Evolutionary conservation across 192 early-diverging fungal species (phyloP), one percentile per base, ranked within the genome.

Genomic region (Dissophora globulifera): DNA sequence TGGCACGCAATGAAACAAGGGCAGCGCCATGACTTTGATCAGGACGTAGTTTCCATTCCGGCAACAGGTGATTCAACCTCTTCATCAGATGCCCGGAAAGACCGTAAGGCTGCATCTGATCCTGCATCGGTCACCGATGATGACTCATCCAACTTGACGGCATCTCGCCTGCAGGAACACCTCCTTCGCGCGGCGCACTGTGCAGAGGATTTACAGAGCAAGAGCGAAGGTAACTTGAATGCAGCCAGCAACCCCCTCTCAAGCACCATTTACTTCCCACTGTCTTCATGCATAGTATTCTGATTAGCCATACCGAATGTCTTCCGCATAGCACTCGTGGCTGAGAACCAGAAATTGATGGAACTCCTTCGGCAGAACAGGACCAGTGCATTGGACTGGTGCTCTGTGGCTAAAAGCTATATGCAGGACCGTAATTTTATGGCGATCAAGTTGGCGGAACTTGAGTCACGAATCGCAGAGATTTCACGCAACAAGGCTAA

Each of bases 391-490:
- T 31, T 76, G 19, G 57, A 67, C 2, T 76, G 72, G 72, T 67
- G 64, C 15, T 5, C 25, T 2, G 6, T 29, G 9, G 63, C 72
- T 22, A 76, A 76, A 47, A 48, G 17, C 9, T 76, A 67, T 47
- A 33, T 67, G 17, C 72, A 62, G 43, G 63, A 76, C n/a, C 58
- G 72, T 22, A 61, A 62, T 38, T 56, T 55, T 30, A 67, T 76
- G 41, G 30, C 43, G 4, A 9, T 62, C 12, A 49, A 51, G n/a
- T 64, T 76, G 9, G 43, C 51, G 32, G 58, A 76, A 27, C 22
- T 76, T 4, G 63, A 76, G 30, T 29, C 55, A 13, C 50, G 62
- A 3, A 25, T 76, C n/a, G 25, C 48, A 25, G 17, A 52, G 29
- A 49, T n/a, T n/a, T 22, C 33, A 10, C 61, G 20, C 35, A 47